Evolutionary conservation across 2,329 filamentous ascomycete genomes (phyloP).

Genomic region (Trichothecium roseum): DNA sequence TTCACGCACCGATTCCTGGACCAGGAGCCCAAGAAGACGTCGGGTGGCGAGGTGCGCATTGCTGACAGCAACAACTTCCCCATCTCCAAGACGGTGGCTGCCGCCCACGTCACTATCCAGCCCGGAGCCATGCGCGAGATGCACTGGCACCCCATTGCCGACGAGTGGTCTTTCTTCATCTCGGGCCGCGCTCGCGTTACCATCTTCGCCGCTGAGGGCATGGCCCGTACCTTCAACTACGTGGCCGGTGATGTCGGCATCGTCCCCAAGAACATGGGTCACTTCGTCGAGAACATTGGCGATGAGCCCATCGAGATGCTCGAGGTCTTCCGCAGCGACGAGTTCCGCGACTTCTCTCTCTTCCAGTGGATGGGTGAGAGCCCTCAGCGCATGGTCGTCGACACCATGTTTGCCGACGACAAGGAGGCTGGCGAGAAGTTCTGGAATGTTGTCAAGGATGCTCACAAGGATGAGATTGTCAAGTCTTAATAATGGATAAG

Average conservation of each 20-base stretch:
- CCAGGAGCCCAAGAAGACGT: slow-evolving; percentile 54
- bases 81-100: slow-evolving; percentile 62
- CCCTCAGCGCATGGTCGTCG: slow-evolving; percentile 52
- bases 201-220: slow-evolving; percentile 60
- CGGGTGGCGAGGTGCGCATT: slow-evolving; percentile 63
- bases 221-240: slow-evolving; percentile 67
- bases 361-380: slow-evolving; percentile 71
- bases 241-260: slow-evolving; percentile 66
- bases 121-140: slow-evolving; percentile 67
- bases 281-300: slow-evolving; percentile 76
- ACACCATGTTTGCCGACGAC: slow-evolving; percentile 56
- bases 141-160: slow-evolving; percentile 73
- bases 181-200: slow-evolving; percentile 61
- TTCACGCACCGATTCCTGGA: slow-evolving; percentile 66
- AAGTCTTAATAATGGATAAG: slow-evolving; percentile 11
- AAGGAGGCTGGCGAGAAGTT: slow-evolving; percentile 52
- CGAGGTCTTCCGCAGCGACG: slow-evolving; percentile 62
- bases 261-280: slow-evolving; percentile 66
- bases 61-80: slow-evolving; percentile 68
- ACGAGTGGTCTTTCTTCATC: slow-evolving; percentile 77
- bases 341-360: slow-evolving; percentile 62
- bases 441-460: slow-evolving; percentile 48
- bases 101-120: slow-evolving; percentile 60
- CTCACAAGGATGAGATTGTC: slow-evolving; percentile 46
- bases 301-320: slow-evolving; percentile 66